A percentile compares a stretch with the other conserved stretches of the same genome.
Conservation (phyloP, 108 stramenopile genomes). For the Cyclostephanos tholiformis region DNA sequence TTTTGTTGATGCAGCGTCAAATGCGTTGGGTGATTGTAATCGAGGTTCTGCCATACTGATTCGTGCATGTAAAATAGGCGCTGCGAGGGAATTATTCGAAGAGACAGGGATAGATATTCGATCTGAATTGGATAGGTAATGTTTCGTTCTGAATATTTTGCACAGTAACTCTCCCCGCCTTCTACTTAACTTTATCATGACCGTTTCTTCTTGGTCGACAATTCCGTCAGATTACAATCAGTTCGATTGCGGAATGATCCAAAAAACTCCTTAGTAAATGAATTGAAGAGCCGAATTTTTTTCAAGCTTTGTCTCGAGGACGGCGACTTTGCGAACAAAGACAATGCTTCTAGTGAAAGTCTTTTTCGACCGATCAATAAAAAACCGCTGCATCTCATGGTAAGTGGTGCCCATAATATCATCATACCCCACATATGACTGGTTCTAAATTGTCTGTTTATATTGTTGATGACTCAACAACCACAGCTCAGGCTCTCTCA, state of each 20-base stretch:
- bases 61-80: slow-evolving; percentile 64
- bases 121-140: slow-evolving; percentile 49
- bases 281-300: slow-evolving; percentile 61
- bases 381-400: slow-evolving; percentile 16
- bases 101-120: slow-evolving; percentile 83
- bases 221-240: slow-evolving; percentile 5
- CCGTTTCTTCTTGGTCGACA: background rate
- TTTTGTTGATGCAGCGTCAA: slow-evolving; percentile 51
- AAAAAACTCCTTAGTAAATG: slow-evolving; percentile 21
- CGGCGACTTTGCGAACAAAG: slow-evolving; percentile 56
- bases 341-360: slow-evolving; percentile 8
- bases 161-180: background rate
- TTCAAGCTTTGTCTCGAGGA: slow-evolving; percentile 58
- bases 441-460: background rate
- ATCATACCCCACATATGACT: background rate
- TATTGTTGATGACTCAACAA: background rate
- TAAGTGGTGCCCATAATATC: background rate
- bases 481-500: slow-evolving; percentile 63
- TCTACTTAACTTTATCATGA: background rate
- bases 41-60: slow-evolving; percentile 40
- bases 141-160: background rate
- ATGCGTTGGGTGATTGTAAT: background rate
- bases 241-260: background rate
- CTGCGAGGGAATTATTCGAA: slow-evolving; percentile 78
- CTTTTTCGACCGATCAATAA: slow-evolving; percentile 24